A percentile compares a stretch with the other conserved stretches of the same genome.
phyloP scores from a whole-genome alignment of 768 basidiomycete genomes.

The Boletus coccyginus region DNA sequence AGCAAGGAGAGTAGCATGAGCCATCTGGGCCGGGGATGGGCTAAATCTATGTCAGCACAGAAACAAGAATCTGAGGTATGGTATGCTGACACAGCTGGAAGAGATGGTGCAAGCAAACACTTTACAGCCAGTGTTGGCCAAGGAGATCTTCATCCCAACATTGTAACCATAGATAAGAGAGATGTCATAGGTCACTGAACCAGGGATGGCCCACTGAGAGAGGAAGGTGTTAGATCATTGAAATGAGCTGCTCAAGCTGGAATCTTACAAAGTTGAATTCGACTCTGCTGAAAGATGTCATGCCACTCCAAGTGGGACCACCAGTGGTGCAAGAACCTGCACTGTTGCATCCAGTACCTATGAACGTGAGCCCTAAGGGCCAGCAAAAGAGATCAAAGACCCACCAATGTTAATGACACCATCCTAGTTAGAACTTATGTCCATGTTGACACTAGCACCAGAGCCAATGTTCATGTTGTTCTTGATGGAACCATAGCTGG shows the following conservation, averaged over 20 bases:
- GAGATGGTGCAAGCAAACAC: slow-evolving; percentile 30
- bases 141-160: slow-evolving; percentile 35
- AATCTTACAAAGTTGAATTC: slow-evolving; percentile 32
- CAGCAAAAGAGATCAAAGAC: background rate
- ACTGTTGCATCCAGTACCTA: slow-evolving; percentile 29
- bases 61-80: background rate
- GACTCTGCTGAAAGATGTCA: slow-evolving; percentile 31
- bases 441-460: slow-evolving; percentile 26
- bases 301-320: slow-evolving; percentile 29
- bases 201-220: slow-evolving; percentile 22
- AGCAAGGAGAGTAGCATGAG: slow-evolving; percentile 31
- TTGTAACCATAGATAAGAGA: slow-evolving; percentile 35
- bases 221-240: too few species aligned
- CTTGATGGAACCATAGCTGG: slow-evolving; percentile 23
- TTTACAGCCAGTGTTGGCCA: slow-evolving; percentile 22
- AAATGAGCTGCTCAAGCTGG: background rate
- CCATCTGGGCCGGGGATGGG: slow-evolving; percentile 27
- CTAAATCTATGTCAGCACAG: slow-evolving; percentile 10
- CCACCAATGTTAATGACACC: slow-evolving; percentile 30
- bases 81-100: slow-evolving; percentile 29
- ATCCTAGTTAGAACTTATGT: slow-evolving; percentile 32
- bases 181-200: slow-evolving; percentile 31
- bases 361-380: slow-evolving; percentile 2
- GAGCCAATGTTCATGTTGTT: slow-evolving; percentile 26
- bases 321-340: slow-evolving; percentile 28